phyloP scores from a whole-genome alignment of 352 stramenopile genomes.

The Globisporangium abappressorium region DNA sequence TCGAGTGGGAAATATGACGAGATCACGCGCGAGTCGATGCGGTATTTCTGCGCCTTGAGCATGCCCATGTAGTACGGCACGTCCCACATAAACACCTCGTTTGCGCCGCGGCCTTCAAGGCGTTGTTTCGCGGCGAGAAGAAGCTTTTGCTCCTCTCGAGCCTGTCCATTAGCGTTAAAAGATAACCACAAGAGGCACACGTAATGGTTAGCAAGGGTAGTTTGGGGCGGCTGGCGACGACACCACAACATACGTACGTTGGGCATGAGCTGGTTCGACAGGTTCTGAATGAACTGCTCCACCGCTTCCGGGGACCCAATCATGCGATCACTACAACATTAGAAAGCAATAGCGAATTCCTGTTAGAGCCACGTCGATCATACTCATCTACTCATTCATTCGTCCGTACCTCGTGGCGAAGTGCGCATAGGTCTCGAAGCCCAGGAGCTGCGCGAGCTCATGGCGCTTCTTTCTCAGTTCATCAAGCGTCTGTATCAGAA shows the following conservation, averaged over 20 bases:
- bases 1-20: slow-evolving; percentile 90
- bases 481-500: slow-evolving; percentile 71
- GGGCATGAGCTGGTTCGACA: slow-evolving; percentile 65
- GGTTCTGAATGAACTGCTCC: slow-evolving; percentile 56
- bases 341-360: neutral
- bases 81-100: slow-evolving; percentile 91
- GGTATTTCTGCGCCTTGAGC: slow-evolving; percentile 68
- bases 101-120: slow-evolving; percentile 40
- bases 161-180: slow-evolving; percentile 22
- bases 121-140: slow-evolving; percentile 61
- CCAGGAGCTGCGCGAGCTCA: slow-evolving; percentile 83
- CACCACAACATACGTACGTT: slow-evolving; percentile 37
- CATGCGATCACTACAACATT: slow-evolving; percentile 73
- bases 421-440: slow-evolving; percentile 90
- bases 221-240: too few species aligned
- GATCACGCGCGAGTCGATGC: slow-evolving; percentile 78
- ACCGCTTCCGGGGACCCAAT: slow-evolving; percentile 68
- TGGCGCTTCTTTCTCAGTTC: slow-evolving; percentile 85
- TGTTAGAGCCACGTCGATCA: neutral
- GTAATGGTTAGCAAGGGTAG: neutral
- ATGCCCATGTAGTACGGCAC: slow-evolving; percentile 92
- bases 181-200: neutral
- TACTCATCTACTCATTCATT: neutral
- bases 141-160: slow-evolving; percentile 50
- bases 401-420: slow-evolving; percentile 84